Evolutionary conservation across 176 grass and related monocot species (phyloP).

Genomic region (Carex cristatella): DNA sequence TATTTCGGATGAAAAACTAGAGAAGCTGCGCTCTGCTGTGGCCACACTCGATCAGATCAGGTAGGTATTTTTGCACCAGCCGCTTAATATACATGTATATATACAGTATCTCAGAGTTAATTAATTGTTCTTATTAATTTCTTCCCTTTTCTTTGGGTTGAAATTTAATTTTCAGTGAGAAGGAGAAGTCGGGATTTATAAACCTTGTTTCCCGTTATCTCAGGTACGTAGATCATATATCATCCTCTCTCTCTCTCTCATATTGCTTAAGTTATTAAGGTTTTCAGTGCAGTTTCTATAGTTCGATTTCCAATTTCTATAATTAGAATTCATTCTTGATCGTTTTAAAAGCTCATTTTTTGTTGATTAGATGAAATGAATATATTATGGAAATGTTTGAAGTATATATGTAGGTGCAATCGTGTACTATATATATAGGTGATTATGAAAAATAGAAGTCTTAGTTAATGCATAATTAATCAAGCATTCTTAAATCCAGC

Average conservation of each 20-base stretch:
- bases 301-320: background rate
- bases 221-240: conserved; percentile 34
- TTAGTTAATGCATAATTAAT: background rate
- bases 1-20: conserved; percentile 56
- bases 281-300: background rate
- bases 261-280: background rate
- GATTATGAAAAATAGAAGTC: too few species aligned
- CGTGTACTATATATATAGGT: background rate
- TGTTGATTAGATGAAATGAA: background rate
- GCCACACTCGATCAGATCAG: conserved; percentile 60
- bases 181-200: conserved; percentile 86
- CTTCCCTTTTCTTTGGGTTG: background rate
- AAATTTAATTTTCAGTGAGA: conserved; percentile 43
- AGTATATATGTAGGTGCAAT: background rate
- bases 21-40: conserved; percentile 54
- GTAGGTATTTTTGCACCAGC: conserved; percentile 8
- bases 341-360: background rate
- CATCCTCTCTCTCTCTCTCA: too few species aligned
- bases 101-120: background rate
- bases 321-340: background rate
- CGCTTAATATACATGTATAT: background rate
- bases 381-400: background rate
- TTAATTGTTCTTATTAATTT: background rate
- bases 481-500: background rate
- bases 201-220: conserved; percentile 80